A percentile compares a stretch with the other conserved stretches of the same genome.
phyloP scores from a whole-genome alignment of 129 eudicot genomes.

The Kitagawia praeruptora region DNA sequence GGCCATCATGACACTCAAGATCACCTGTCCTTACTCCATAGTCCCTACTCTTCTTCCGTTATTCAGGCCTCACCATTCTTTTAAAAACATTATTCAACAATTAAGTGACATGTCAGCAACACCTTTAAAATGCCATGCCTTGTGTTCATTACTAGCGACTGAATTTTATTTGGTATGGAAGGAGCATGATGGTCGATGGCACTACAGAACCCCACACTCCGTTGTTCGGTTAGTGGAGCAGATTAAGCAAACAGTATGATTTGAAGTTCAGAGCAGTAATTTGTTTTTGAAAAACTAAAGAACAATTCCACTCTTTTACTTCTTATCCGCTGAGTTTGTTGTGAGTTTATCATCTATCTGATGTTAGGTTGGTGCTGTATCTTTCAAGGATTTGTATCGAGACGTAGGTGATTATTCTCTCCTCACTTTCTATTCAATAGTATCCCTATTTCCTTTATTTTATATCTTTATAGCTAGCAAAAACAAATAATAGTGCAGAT shows the following conservation, averaged over 20 bases:
- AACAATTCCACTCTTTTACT: not conserved
- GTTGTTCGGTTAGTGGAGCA: not conserved
- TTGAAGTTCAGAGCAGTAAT: not conserved
- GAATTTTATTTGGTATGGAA: not conserved
- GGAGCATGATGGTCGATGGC: not conserved
- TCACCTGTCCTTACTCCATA: not conserved
- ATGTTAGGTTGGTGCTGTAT: not conserved
- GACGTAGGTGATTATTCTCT: not conserved
- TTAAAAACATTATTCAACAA: not conserved
- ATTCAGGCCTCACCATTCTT: not conserved
- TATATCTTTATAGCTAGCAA: not conserved
- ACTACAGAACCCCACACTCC: not conserved
- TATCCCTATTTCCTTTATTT: not conserved
- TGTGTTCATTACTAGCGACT: not conserved
- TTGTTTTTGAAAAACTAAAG: not conserved
- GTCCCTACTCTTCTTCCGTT: not conserved
- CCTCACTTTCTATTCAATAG: not conserved
- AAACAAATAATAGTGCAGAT: not conserved
- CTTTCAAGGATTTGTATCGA: not conserved
- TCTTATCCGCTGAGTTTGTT: not conserved
- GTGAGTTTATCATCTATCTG: not conserved
- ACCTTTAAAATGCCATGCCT: not conserved
- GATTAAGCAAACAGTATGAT: not conserved
- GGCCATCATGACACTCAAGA: not conserved
- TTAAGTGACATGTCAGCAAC: not conserved